Evolutionary conservation across 306 rosid genomes (phyloP).

Genomic region (Albizia julibrissin): DNA sequence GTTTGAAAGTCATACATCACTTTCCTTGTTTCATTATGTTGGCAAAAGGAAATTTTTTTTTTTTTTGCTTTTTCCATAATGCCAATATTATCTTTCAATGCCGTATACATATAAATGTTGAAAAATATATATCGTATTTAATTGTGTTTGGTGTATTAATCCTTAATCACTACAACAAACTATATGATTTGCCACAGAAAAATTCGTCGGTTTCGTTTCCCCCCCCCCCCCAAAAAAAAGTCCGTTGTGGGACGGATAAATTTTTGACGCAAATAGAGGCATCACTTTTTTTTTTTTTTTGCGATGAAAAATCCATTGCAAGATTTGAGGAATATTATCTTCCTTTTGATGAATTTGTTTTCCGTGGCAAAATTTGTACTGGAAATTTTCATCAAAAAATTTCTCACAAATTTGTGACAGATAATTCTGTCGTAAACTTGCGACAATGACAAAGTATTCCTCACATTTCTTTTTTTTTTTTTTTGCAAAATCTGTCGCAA

Average conservation of each 20-base stretch:
- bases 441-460: background rate
- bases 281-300: background rate
- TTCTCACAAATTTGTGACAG: background rate
- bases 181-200: background rate
- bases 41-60: background rate
- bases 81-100: background rate
- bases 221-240: no score
- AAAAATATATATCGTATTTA: no score
- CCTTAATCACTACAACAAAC: background rate
- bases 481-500: background rate
- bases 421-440: background rate
- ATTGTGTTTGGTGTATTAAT: no score
- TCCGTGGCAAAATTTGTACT: background rate
- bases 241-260: background rate
- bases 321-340: background rate
- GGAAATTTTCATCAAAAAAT: background rate
- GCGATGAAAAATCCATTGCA: background rate
- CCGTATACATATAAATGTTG: background rate
- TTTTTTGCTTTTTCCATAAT: background rate
- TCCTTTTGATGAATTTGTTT: background rate
- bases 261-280: background rate
- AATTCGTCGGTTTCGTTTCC: background rate
- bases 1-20: background rate
- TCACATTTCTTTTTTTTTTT: no score
- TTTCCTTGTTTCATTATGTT: background rate